A percentile compares a stretch with the other conserved stretches of the same genome.
Conservation (phyloP, 2,329 filamentous ascomycete species). For the Dactylellina parvicollis region DNA sequence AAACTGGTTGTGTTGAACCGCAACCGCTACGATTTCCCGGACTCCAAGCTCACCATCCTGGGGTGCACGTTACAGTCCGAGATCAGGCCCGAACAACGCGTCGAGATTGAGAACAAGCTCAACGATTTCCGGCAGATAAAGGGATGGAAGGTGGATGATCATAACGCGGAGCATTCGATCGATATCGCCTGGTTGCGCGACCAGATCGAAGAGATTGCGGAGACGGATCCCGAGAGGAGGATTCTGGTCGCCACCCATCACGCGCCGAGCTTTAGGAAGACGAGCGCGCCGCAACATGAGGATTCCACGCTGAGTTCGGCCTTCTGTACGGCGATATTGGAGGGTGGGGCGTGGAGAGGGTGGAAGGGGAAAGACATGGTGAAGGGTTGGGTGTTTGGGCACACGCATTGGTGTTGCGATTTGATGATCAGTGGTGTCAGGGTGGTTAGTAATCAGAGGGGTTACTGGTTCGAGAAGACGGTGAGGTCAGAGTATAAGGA, state of each 20-base stretch:
- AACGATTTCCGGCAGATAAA: constrained; percentile 68
- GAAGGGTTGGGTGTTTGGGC: constrained; percentile 65
- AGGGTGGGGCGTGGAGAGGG: constrained; percentile 54
- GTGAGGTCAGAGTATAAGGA: constrained; percentile 48
- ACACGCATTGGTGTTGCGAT: constrained; percentile 65
- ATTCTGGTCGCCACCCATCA: constrained; percentile 70
- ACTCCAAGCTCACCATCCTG: constrained; percentile 65
- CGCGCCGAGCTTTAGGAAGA: constrained; percentile 66
- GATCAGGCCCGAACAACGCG: constrained; percentile 62
- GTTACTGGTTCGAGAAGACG: constrained; percentile 48
- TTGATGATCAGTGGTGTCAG: constrained; percentile 54
- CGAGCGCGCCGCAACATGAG: constrained; percentile 65
- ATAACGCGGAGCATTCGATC: constrained; percentile 65
- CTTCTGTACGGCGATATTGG: constrained; percentile 67
- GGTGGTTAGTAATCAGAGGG: constrained; percentile 53
- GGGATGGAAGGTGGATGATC: constrained; percentile 66
- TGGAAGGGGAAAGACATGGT: constrained; percentile 60
- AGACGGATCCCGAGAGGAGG: constrained; percentile 48
- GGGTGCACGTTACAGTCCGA: constrained; percentile 70
- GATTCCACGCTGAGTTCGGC: constrained; percentile 65
- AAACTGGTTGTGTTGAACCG: constrained; percentile 64
- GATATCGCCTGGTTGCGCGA: constrained; percentile 67
- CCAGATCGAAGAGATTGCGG: constrained; percentile 59
- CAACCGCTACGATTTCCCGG: constrained; percentile 61
- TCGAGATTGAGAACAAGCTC: constrained; percentile 63